A percentile compares a stretch with the other conserved stretches of the same genome.
phyloP scores from a whole-genome alignment of 2,329 filamentous ascomycete genomes.

The Pyrenochaeta sp. region DNA sequence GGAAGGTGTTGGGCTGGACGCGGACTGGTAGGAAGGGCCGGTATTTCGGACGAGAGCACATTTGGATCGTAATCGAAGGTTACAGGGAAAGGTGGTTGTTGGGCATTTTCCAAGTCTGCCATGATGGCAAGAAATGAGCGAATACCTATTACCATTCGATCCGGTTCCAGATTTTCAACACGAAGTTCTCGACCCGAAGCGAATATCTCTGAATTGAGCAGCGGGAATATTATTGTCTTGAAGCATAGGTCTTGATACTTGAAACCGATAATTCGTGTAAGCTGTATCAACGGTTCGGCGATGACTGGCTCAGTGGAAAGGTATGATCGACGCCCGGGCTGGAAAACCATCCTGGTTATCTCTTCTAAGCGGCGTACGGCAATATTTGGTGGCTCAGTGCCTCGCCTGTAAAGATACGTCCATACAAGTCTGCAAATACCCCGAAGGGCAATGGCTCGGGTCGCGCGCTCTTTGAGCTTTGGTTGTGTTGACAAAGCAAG shows the following conservation, averaged over 20 bases:
- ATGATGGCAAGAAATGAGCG: conserved; percentile 92
- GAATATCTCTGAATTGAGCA: conserved; percentile 93
- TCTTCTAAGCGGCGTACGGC: conserved; percentile 86
- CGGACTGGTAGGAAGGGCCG: conserved; percentile 42
- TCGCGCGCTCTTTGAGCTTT: conserved; percentile 82
- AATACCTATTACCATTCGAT: conserved; percentile 97
- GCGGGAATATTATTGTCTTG: conserved; percentile 87
- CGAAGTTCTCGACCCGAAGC: conserved; percentile 76
- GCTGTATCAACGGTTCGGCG: conserved; percentile 87
- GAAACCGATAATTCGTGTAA: conserved; percentile 93
- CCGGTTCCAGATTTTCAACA: conserved; percentile 92
- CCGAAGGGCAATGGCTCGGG: conserved; percentile 81
- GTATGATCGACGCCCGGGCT: conserved; percentile 79
- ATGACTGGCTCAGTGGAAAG: conserved; percentile 84
- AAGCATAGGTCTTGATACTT: conserved; percentile 95
- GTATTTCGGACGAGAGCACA: conserved; percentile 47
- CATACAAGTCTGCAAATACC: conserved; percentile 90
- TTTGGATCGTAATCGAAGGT: conserved; percentile 61
- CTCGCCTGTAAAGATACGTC: conserved; percentile 86
- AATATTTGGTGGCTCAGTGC: conserved; percentile 72
- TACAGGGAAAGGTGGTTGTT: conserved; percentile 84
- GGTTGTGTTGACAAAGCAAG: conserved; percentile 79
- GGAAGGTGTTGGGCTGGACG: conserved; percentile 39
- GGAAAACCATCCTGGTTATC: conserved; percentile 82
- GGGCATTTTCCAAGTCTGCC: conserved; percentile 86